Evolutionary conservation across 2,329 filamentous ascomycete genomes (phyloP), one percentile per base, ranked within the genome.

Genomic region (Aschersonia sp.): DNA sequence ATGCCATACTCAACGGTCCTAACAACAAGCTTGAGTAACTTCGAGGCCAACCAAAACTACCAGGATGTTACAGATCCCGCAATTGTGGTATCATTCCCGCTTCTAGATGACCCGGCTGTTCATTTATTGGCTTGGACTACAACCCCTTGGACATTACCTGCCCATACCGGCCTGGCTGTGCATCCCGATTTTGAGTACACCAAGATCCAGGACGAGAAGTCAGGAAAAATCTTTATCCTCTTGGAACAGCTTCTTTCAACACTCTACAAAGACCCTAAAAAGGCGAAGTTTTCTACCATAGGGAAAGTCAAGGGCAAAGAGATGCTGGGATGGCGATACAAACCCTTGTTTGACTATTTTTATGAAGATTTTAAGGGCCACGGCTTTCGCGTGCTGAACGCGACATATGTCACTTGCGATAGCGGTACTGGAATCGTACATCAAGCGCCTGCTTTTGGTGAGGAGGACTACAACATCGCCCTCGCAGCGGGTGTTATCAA

Each of bases 1-100:
- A 92, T 97, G 86, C 90, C 90, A 10, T 97, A 92, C 66, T 95
- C 87, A 32, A 96, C 88, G 2, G 87, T 83, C 12, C 76, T 95
- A 59, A 88, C 85, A 48, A 96, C 89, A 3, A 85, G 88, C 5
- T 72, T 96, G 56, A 94, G 86, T 66, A 94, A 95, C 66, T 94
- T 95, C 58, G 90, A 96, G 52, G 84, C 89, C 43, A 85, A 88
- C 56, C 87, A 96, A 62, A 95, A 96, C 65, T 94, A 96, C 68
- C 87, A 94, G 65, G 86, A 94, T 58, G 83, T 90, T 3, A 87
- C 87, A 50, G 90, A 97, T 57, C 90, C 90, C 6, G 87, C 90
- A 32, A 75, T 96, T 35, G 85, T 95, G 14, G 83, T 96, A 29
- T 80, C 85, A 0, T 96, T 96, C 62, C 89, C 90, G 8, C 75